Base-by-base conservation (phyloP, 352 stramenopile species). In the Halophytophthora polymorphica region DNA sequence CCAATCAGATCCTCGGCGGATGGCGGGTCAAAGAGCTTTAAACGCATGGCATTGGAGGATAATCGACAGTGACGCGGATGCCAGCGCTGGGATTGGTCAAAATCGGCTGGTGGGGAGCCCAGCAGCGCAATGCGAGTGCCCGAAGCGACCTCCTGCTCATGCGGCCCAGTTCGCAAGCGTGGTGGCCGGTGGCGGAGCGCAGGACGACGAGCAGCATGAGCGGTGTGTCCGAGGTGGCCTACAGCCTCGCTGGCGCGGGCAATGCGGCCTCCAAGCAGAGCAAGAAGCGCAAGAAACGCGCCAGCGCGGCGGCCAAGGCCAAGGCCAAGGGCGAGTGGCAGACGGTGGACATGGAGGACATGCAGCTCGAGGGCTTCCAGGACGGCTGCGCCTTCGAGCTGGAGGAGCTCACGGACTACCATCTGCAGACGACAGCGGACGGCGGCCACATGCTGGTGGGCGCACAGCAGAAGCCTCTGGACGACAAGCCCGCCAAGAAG, bases 391-490 rank as follows among this genome's bases (percentile, higher is more conserved):
- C 77, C 25, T 93, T 90, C 33, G 83, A 92, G 38, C 44, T 95
- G 38, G 85, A 95, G 52, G 85, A 93, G 58, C 79, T 95, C 25
- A 91, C 79, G 69, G 73, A 89, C 36, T 92, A 94, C 48, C 69
- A 55, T 35, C 48, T 92, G 13, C 58, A 91, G 54, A 67, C 62
- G 43, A 71, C 71, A 15, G 77, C 74, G 25, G 64, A 65, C 21
- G 81, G 82, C 37, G 71, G 66, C 18, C 71, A 84, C 45, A 67
- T 90, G 22, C 51, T 94, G 25, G 58, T 86, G 6, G 45, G 55
- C 46, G 18, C 53, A 63, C 2, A 51, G 31, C 8, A 58, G 52
- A 15, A 62, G 33, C 1, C 31, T 38, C 18, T n/a, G 55, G 38
- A 38, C 41, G 31, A 28, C 13, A 58, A 66, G 42, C 37, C 47